These are phyloP conservation scores for Leucosporidium scottii DNA, from an alignment of 768 basidiomycete genomes.

Conservation along the genomic window DNA sequence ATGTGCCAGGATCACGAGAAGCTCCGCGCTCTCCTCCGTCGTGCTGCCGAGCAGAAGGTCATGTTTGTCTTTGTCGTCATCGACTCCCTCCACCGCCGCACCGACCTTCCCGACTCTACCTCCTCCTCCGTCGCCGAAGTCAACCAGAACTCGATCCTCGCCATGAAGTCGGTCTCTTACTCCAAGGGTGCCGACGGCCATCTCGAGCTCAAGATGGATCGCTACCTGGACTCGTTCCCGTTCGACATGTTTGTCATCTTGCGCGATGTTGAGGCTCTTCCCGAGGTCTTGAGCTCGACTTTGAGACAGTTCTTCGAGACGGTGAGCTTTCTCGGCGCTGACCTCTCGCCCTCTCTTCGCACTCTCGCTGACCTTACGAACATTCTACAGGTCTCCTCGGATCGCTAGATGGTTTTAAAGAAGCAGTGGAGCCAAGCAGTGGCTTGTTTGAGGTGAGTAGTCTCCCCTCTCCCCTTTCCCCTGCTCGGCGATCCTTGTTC, in stretches of 20 bases:
- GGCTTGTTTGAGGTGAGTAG: too few relatives aligned
- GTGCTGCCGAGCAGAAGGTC: constrained; percentile 79
- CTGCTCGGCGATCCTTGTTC: too few relatives aligned
- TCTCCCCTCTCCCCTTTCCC: too few relatives aligned
- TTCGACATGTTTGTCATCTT: constrained; percentile 97
- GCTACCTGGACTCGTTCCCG: constrained; percentile 83
- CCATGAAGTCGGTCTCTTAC: constrained; percentile 87
- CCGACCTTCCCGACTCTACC: constrained; percentile 17
- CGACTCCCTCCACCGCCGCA: constrained; percentile 60
- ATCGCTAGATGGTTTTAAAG: background rate
- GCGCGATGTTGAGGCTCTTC: constrained; percentile 79
- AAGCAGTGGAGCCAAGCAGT: too few relatives aligned
- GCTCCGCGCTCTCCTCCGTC: constrained; percentile 68
- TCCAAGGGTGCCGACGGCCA: constrained; percentile 58
- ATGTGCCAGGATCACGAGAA: constrained; percentile 92
- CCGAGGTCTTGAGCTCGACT: constrained; percentile 78
- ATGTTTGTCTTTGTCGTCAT: constrained; percentile 95
- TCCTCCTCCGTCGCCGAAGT: constrained; percentile 28
- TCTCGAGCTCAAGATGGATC: constrained; percentile 57
- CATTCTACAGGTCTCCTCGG: background rate
- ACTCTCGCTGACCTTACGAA: background rate
- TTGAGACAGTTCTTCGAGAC: constrained; percentile 61
- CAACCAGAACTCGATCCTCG: constrained; percentile 69
- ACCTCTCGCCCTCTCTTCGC: background rate
- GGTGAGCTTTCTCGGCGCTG: constrained; percentile 5